Base-by-base conservation (phyloP, 352 stramenopile species). In the Phytophthora colocasiae region DNA sequence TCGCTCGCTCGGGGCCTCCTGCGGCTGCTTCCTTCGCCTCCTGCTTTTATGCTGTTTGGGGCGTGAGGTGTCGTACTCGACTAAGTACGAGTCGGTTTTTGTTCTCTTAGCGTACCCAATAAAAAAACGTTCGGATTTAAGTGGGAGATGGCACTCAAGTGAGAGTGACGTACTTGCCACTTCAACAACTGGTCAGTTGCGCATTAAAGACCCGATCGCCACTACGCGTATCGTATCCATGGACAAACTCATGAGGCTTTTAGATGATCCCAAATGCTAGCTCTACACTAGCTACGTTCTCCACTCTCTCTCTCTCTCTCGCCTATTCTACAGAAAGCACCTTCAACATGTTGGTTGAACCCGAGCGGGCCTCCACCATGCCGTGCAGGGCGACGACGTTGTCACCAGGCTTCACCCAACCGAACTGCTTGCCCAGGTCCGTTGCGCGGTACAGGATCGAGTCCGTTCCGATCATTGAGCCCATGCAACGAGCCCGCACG, bases 331-430 rank as follows among this genome's bases (percentile, higher is more conserved):
- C 85, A 73, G 89, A 88, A n/a, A 96, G 80, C 64, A 97, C 89
- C 77, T 94, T 95, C 54, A 97, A 75, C 82, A 93, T 93, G 80
- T 97, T 97, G 69, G 89, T 97, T 46, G 85, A 92, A 41, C 90
- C 90, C 31, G 89, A 72, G 54, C 72, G 80, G 12, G 87, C 89
- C 62, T 97, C 90, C 65, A 89, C 74, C 73, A 92, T 91, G 41
- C 90, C 90, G 78, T 97, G 87, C 48, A 97, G 87, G 19, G 82
- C 86, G 0, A 97, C 90, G 22, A 97, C 83, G 22, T 87, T 43
- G 38, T 43, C 38, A 6, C 38, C 38, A 10, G 38, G 38, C 38
- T 43, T 43, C 38, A 43, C 38, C 85, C 86, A 96, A 44, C 86
- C 87, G 44, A 80, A 80, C 67, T 94, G 67, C 69, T 96, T 94